Conservation (phyloP, 116 monocot genomes). For the Dioscorea cayenensis region DNA sequence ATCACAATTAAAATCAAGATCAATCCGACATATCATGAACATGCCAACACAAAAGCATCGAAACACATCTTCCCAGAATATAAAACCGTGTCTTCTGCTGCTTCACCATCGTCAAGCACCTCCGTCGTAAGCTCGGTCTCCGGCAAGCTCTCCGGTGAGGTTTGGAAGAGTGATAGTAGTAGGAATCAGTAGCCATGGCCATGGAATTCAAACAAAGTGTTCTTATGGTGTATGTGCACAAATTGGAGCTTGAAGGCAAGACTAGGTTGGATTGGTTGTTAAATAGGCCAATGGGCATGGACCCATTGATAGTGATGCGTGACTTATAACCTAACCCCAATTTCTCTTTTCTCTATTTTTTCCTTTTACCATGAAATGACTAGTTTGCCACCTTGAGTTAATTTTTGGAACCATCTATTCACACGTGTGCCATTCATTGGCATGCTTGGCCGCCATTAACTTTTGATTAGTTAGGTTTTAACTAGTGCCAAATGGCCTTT, state of each 20-base stretch:
- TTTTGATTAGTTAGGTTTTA: too few species aligned
- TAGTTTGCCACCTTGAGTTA: background rate
- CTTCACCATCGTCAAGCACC: slow-evolving; percentile 57
- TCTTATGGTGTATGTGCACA: too few species aligned
- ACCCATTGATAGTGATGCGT: background rate
- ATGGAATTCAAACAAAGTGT: background rate
- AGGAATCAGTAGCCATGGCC: background rate
- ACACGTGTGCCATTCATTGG: background rate
- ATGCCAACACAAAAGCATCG: slow-evolving; percentile 77
- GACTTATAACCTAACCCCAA: background rate
- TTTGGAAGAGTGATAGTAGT: background rate
- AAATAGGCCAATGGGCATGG: background rate
- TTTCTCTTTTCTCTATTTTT: background rate
- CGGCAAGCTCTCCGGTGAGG: background rate
- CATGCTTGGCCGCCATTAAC: too few species aligned
- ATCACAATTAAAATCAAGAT: background rate
- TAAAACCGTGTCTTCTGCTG: slow-evolving; percentile 78
- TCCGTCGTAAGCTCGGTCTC: slow-evolving; percentile 25
- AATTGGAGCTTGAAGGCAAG: background rate
- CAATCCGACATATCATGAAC: slow-evolving; percentile 45
- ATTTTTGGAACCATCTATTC: background rate
- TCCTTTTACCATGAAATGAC: background rate
- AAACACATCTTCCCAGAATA: slow-evolving; percentile 63
- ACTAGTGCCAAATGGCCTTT: too few species aligned
- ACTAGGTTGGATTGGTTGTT: background rate